Evolutionary conservation across 176 grass and related monocot genomes (phyloP).

Genomic region (Oryza nivara): DNA sequence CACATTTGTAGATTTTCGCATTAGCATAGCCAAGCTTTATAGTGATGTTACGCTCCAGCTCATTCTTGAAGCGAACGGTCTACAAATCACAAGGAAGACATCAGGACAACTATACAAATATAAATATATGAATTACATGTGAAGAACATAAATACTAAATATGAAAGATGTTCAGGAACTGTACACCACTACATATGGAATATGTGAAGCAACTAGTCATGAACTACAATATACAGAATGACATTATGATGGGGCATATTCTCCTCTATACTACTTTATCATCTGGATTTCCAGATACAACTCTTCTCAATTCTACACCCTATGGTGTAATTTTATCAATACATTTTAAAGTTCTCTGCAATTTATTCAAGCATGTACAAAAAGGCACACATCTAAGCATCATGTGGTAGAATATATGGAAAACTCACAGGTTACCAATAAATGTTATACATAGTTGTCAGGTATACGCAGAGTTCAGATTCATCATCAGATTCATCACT

Average conservation of each 20-base stretch:
- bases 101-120: conserved; percentile 1
- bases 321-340: neutral
- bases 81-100: conserved; percentile 41
- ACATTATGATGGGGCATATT: neutral
- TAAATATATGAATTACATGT: conserved; percentile 8
- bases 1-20: conserved; percentile 95
- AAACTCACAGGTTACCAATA: neutral
- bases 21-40: conserved; percentile 98
- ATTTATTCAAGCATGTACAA: neutral
- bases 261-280: neutral
- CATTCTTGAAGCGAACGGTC: conserved; percentile 98
- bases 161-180: neutral
- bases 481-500: conserved; percentile 20
- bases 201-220: neutral
- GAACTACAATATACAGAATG: neutral
- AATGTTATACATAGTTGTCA: neutral
- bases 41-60: conserved; percentile 96
- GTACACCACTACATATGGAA: neutral
- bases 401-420: conserved; percentile 12
- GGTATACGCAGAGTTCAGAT: neutral
- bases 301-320: neutral
- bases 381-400: neutral
- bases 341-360: neutral
- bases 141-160: neutral
- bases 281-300: neutral